These are phyloP conservation scores for Murraya paniculata DNA, from an alignment of 345 rosid species.

Conservation along the genomic window DNA sequence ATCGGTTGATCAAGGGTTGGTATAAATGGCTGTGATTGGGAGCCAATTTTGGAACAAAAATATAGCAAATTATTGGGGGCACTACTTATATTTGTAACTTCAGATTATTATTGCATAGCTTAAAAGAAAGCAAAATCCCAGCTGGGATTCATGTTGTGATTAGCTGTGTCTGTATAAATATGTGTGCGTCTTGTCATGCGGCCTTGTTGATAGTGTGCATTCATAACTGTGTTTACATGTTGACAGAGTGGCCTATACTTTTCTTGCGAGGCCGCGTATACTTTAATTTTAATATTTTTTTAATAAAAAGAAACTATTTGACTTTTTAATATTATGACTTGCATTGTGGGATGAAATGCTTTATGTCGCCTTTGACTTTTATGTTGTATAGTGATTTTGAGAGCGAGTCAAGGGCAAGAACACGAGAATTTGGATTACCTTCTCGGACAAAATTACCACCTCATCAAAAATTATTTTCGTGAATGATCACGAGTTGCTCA, in stretches of 20 bases:
- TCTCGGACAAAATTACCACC: too few species aligned
- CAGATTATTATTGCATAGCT: too few species aligned
- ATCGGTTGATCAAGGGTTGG: neutral
- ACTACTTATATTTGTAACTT: neutral
- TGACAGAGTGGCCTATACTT: neutral
- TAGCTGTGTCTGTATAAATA: neutral
- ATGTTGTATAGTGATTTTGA: neutral
- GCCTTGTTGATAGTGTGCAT: neutral
- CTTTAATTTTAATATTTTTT: too few species aligned
- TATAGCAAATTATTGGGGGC: neutral
- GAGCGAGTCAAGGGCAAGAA: neutral
- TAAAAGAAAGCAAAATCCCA: neutral
- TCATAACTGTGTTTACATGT: neutral
- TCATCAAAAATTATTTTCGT: too few species aligned
- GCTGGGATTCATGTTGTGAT: slow-evolving; percentile 6
- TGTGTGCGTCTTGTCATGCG: neutral
- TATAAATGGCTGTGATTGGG: neutral
- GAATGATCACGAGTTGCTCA: too few species aligned
- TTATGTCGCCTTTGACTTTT: neutral
- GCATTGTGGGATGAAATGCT: too few species aligned
- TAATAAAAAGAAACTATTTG: neutral
- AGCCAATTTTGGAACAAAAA: neutral
- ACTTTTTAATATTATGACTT: neutral
- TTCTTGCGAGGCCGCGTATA: neutral
- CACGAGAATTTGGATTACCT: too few species aligned